Percentiles rank a stretch among this genome's conserved stretches.
Evolutionary conservation across 2,329 filamentous ascomycete species (phyloP).

Genomic region (Neonectria faginata): DNA sequence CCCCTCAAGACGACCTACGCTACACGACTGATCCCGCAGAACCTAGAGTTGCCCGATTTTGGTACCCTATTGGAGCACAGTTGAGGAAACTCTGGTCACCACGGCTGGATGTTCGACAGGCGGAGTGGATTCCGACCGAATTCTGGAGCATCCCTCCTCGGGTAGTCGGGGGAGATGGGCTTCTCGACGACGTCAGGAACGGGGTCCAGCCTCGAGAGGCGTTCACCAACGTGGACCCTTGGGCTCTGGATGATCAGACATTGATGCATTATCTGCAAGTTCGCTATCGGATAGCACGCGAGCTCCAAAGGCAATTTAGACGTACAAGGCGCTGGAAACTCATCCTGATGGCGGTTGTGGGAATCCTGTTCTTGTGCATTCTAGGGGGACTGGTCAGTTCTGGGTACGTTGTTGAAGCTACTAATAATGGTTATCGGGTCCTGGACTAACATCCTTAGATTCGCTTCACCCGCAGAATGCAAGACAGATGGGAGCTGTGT

Average conservation of each 20-base stretch:
- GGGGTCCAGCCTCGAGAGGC: constrained; percentile 2
- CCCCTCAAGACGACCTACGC: background rate
- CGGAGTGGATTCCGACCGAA: constrained; percentile 12
- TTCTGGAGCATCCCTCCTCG: constrained; percentile 11
- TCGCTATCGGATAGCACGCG: background rate
- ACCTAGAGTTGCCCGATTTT: constrained; percentile 1
- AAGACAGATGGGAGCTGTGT: constrained; percentile 60
- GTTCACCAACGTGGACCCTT: constrained; percentile 2
- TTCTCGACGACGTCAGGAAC: constrained; percentile 4
- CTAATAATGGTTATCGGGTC: background rate
- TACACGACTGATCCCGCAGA: background rate
- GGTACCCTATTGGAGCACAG: constrained; percentile 3
- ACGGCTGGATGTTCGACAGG: constrained; percentile 1
- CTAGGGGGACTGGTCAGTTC: constrained; percentile 1
- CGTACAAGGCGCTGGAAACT: constrained; percentile 9
- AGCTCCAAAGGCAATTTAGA: background rate
- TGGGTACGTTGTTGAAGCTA: background rate
- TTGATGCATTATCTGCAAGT: background rate
- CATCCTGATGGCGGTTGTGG: constrained; percentile 11
- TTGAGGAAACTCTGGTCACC: constrained; percentile 4
- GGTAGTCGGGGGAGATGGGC: background rate
- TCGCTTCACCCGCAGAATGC: constrained; percentile 37
- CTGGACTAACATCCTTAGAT: constrained; percentile 14
- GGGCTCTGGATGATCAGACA: background rate
- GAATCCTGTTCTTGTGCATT: constrained; percentile 11